phyloP scores from a whole-genome alignment of 768 basidiomycete genomes.

The Lyophyllum atratum region DNA sequence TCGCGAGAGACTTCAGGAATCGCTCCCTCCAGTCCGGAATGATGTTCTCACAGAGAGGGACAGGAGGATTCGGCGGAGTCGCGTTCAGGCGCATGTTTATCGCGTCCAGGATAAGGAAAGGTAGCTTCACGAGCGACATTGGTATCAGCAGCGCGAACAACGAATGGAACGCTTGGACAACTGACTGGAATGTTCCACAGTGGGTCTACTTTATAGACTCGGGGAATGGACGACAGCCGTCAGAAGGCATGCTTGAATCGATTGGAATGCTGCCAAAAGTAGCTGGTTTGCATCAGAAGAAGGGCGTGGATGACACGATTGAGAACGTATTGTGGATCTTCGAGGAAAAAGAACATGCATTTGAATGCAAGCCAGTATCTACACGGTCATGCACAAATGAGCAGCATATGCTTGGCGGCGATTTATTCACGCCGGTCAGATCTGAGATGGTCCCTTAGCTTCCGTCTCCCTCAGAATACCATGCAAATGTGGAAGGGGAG shows the following conservation, averaged over 20 bases:
- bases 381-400: background rate
- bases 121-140: conserved; percentile 34
- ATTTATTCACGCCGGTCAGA: conserved; percentile 16
- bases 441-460: conserved; percentile 11
- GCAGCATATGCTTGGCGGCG: conserved; percentile 16
- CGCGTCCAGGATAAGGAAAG: conserved; percentile 34
- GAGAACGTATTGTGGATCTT: background rate
- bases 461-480: background rate
- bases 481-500: conserved; percentile 1
- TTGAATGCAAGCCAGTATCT: background rate
- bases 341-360: conserved; percentile 1
- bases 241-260: background rate
- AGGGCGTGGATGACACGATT: background rate
- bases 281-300: conserved; percentile 6
- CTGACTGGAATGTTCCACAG: background rate
- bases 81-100: conserved; percentile 38
- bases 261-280: conserved; percentile 1
- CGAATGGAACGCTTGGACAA: background rate
- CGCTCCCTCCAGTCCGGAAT: conserved; percentile 36
- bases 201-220: background rate
- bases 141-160: background rate
- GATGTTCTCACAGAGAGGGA: conserved; percentile 20
- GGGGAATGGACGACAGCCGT: background rate
- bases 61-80: conserved; percentile 36
- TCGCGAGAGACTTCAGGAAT: conserved; percentile 29